Conservation (phyloP, 169 alveolate species). For the Perkinsus marinus region DNA sequence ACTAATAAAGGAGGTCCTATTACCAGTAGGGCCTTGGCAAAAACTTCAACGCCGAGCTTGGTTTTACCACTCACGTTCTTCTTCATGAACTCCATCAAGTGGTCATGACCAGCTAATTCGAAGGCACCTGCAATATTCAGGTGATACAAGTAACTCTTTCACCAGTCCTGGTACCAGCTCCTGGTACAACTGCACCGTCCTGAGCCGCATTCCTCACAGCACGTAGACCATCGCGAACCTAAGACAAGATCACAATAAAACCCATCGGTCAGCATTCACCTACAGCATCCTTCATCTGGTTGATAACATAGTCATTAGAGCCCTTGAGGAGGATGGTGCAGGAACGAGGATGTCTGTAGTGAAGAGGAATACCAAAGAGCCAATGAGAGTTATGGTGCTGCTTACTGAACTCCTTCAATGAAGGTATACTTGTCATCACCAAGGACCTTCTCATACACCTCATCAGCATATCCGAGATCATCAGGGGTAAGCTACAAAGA, state of each 20-base stretch:
- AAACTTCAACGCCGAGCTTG: constrained; percentile 84
- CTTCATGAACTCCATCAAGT: constrained; percentile 50
- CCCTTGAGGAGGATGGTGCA: constrained; percentile 93
- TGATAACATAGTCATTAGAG: constrained; percentile 90
- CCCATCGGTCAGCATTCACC: neutral
- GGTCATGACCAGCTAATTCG: constrained; percentile 78
- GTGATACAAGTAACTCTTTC: neutral
- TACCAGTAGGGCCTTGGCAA: constrained; percentile 84
- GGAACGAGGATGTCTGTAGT: constrained; percentile 71
- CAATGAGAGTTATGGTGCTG: too few species aligned
- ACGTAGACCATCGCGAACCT: constrained; percentile 88
- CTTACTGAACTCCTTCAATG: constrained; percentile 69
- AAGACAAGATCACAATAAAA: neutral
- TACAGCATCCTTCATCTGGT: constrained; percentile 38
- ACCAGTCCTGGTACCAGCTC: constrained; percentile 70
- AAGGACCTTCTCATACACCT: constrained; percentile 78
- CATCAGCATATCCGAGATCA: constrained; percentile 93
- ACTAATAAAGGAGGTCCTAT: neutral
- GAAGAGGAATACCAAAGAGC: too few species aligned
- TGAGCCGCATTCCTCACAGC: constrained; percentile 89
- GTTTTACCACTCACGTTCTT: constrained; percentile 77
- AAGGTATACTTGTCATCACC: constrained; percentile 97
- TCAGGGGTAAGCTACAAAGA: constrained; percentile 36
- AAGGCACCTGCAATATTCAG: constrained; percentile 54
- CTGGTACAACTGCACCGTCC: constrained; percentile 87